A percentile compares a stretch with the other conserved stretches of the same genome.
phyloP scores from a whole-genome alignment of 164 flowering plant genomes.

The Sextonia rubra region DNA sequence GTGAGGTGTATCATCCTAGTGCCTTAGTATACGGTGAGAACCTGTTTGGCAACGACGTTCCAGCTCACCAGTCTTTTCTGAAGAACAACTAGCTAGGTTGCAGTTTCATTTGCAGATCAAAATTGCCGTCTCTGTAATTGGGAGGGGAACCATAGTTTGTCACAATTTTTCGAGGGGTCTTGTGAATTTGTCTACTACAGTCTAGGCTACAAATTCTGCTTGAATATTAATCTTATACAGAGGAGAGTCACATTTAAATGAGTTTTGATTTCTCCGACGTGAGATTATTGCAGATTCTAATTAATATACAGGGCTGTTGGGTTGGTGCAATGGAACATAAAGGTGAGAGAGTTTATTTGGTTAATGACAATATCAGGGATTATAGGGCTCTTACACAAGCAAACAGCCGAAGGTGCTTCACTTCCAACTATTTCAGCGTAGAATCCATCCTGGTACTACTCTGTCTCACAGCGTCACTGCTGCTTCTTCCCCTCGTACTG shows the following conservation, averaged over 20 bases:
- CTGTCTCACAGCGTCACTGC: slow-evolving; percentile 59
- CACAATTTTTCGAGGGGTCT: not conserved
- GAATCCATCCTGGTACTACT: slow-evolving; percentile 56
- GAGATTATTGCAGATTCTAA: slow-evolving; percentile 15
- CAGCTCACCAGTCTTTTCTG: not conserved
- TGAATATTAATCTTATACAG: not conserved
- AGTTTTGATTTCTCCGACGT: slow-evolving; percentile 18
- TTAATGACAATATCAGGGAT: slow-evolving; percentile 13
- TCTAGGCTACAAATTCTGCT: not conserved
- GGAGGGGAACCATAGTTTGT: not conserved
- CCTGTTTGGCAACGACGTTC: not conserved
- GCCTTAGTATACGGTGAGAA: not conserved
- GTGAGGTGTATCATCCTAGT: not conserved
- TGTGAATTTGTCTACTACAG: not conserved
- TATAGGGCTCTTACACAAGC: slow-evolving; percentile 27
- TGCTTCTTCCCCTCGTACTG: slow-evolving; percentile 69
- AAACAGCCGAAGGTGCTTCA: slow-evolving; percentile 22
- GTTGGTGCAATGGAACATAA: slow-evolving; percentile 27
- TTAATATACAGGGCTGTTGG: slow-evolving; percentile 16
- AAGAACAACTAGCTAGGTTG: not conserved
- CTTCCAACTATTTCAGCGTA: slow-evolving; percentile 50
- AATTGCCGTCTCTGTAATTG: not conserved
- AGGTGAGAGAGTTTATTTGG: slow-evolving; percentile 12
- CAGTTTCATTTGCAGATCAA: not conserved
- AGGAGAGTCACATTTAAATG: slow-evolving; percentile 10